These are phyloP conservation scores for Pyricularia pennisetigena DNA, from an alignment of 2,329 filamentous ascomycete species.

Conservation along the genomic window DNA sequence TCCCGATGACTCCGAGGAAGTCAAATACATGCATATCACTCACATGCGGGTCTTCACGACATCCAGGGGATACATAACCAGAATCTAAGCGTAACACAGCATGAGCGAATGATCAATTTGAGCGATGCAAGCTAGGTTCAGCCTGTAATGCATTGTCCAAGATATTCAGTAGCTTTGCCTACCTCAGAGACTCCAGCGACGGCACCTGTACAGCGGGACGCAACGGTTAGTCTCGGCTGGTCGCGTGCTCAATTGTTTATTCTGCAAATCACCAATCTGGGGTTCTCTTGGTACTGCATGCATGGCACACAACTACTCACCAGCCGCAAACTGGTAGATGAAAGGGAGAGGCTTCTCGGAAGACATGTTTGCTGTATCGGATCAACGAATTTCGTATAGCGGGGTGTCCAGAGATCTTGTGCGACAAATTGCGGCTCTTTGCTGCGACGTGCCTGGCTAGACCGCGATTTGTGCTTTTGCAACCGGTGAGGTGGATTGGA, in stretches of 20 bases:
- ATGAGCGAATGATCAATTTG: neutral
- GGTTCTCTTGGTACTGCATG: conserved; percentile 4
- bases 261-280: conserved; percentile 11
- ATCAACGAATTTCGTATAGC: neutral
- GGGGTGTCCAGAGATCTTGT: neutral
- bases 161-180: conserved; percentile 21
- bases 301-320: conserved; percentile 36
- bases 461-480: neutral
- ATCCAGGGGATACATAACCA: conserved; percentile 96
- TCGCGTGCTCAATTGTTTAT: conserved; percentile 15
- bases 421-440: neutral
- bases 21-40: conserved; percentile 24
- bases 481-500: neutral
- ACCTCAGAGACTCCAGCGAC: conserved; percentile 97
- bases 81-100: conserved; percentile 47
- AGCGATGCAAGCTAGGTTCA: neutral
- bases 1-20: neutral
- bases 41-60: conserved; percentile 98
- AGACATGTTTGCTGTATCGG: conserved; percentile 41
- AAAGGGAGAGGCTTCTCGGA: conserved; percentile 74
- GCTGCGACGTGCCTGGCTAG: neutral
- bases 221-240: conserved; percentile 15
- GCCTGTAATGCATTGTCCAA: conserved; percentile 12
- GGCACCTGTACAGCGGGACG: conserved; percentile 48
- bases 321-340: conserved; percentile 89